Conservation (phyloP, 352 stramenopile species). For the Globisporangium lucens region DNA sequence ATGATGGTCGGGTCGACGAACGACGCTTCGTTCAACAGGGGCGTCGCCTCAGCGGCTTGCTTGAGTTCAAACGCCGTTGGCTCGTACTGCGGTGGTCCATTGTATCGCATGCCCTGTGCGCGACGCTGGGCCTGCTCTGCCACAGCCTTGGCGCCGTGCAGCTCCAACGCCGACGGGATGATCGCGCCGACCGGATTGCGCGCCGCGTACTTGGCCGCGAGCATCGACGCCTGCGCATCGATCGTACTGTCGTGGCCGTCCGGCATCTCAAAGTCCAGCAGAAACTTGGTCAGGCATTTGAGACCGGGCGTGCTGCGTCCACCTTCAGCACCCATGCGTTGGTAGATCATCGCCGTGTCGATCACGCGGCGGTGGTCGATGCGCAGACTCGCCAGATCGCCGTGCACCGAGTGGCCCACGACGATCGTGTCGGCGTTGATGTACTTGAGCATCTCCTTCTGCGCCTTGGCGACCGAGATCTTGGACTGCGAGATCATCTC, state of each 20-base stretch:
- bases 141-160: constrained; percentile 43
- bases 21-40: constrained; percentile 27
- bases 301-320: constrained; percentile 55
- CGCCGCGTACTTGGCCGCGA: constrained; percentile 77
- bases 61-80: constrained; percentile 37
- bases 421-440: constrained; percentile 80
- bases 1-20: constrained; percentile 21
- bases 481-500: constrained; percentile 67
- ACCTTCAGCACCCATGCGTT: constrained; percentile 40
- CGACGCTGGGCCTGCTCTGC: background rate
- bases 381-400: constrained; percentile 67
- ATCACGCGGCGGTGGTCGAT: constrained; percentile 80
- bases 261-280: constrained; percentile 83
- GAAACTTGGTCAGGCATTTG: constrained; percentile 72
- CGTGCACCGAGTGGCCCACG: constrained; percentile 77
- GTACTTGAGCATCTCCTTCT: constrained; percentile 86
- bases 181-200: constrained; percentile 53
- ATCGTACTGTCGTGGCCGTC: constrained; percentile 83
- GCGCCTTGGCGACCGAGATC: constrained; percentile 69
- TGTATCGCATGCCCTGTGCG: constrained; percentile 18
- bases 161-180: constrained; percentile 62
- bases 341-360: constrained; percentile 80
- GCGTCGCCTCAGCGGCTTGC: constrained; percentile 5
- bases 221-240: constrained; percentile 83
- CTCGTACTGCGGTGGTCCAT: constrained; percentile 37